phyloP scores from a whole-genome alignment of 2,329 filamentous ascomycete species.

The Cercospora janseana region DNA sequence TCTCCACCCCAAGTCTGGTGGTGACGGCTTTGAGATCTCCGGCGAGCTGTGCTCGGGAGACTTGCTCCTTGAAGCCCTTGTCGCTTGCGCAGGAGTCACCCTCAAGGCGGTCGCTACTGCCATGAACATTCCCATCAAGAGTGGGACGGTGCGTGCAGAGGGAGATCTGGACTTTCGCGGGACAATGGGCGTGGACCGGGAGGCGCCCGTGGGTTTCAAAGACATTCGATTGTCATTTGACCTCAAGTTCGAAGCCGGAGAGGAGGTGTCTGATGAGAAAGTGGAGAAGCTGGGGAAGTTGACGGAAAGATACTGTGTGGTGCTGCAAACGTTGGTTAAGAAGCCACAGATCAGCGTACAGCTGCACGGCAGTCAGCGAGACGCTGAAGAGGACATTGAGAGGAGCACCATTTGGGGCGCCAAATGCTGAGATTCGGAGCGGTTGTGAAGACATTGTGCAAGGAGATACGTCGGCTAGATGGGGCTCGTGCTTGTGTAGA shows the following conservation, averaged over 20 bases:
- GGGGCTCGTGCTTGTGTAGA: no score
- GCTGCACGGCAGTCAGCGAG: constrained; percentile 31
- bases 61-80: constrained; percentile 52
- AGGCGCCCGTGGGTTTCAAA: constrained; percentile 50
- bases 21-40: constrained; percentile 43
- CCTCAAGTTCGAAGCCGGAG: constrained; percentile 40
- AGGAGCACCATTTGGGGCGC: constrained; percentile 28
- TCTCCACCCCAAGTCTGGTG: constrained; percentile 50
- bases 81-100: constrained; percentile 53
- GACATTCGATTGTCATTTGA: constrained; percentile 48
- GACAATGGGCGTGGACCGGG: constrained; percentile 49
- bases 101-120: constrained; percentile 52
- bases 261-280: constrained; percentile 43
- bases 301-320: constrained; percentile 53
- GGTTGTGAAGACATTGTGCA: constrained; percentile 14
- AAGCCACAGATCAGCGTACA: constrained; percentile 40
- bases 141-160: constrained; percentile 46
- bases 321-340: constrained; percentile 43
- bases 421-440: constrained; percentile 15
- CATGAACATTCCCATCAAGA: constrained; percentile 45
- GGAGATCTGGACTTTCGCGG: constrained; percentile 52
- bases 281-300: constrained; percentile 49
- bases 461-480: neutral
- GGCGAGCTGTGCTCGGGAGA: constrained; percentile 52
- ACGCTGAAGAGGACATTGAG: constrained; percentile 33